These are phyloP conservation scores for Sarocladium strictum DNA, from an alignment of 2,329 filamentous ascomycete species.

Conservation along the genomic window DNA sequence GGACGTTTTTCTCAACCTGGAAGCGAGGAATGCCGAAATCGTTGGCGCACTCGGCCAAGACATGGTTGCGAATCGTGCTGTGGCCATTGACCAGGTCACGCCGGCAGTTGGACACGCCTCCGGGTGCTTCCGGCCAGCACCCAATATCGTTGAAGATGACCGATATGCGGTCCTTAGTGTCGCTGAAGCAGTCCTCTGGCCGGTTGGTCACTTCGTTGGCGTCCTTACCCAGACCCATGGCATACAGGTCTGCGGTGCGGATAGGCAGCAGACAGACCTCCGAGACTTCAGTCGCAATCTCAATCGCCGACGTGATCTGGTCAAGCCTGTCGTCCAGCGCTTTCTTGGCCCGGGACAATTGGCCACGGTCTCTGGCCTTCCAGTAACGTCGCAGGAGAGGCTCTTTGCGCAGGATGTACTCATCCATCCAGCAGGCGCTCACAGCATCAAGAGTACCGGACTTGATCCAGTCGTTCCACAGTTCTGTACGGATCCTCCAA, in stretches of 20 bases:
- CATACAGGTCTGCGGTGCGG: constrained; percentile 32
- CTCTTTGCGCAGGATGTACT: constrained; percentile 39
- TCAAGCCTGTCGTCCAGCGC: constrained; percentile 33
- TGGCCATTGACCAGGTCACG: constrained; percentile 49
- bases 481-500: constrained; percentile 38
- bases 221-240: constrained; percentile 36
- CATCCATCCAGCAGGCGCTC: constrained; percentile 43
- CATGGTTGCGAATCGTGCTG: constrained; percentile 47
- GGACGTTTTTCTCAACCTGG: constrained; percentile 48
- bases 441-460: constrained; percentile 39
- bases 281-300: constrained; percentile 31
- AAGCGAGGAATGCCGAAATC: constrained; percentile 49
- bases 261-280: constrained; percentile 32
- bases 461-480: constrained; percentile 45
- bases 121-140: constrained; percentile 47
- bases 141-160: constrained; percentile 47
- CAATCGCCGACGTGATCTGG: constrained; percentile 29
- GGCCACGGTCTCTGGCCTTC: constrained; percentile 34
- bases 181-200: constrained; percentile 35
- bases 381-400: constrained; percentile 38
- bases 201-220: constrained; percentile 32
- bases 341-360: constrained; percentile 34
- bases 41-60: constrained; percentile 48
- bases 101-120: constrained; percentile 49
- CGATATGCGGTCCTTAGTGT: constrained; percentile 41